These are phyloP conservation scores for Hericium rajendrae DNA, from an alignment of 768 basidiomycete species.

Conservation along the genomic window DNA sequence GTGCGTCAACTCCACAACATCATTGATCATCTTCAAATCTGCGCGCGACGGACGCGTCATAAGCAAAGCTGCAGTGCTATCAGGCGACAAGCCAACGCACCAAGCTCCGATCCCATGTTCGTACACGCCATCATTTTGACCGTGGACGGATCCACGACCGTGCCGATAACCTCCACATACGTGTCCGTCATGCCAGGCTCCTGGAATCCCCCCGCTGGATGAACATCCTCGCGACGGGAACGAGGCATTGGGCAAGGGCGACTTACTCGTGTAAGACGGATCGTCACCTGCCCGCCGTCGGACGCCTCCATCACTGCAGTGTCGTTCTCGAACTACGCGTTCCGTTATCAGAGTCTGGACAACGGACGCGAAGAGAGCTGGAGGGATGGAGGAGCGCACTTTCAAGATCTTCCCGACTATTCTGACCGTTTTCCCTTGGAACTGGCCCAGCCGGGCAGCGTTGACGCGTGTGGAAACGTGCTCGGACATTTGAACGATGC, in stretches of 20 bases:
- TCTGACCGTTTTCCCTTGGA: conserved; percentile 3
- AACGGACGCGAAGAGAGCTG: background rate
- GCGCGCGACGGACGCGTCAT: background rate
- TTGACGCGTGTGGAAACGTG: conserved; percentile 10
- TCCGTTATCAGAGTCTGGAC: background rate
- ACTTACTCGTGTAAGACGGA: conserved; percentile 3
- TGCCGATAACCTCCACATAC: conserved; percentile 62
- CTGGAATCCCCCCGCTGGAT: background rate
- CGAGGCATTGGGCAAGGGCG: no score
- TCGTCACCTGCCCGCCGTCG: conserved; percentile 9
- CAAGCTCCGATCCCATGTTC: conserved; percentile 52
- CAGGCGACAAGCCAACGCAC: no score
- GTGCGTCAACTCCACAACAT: conserved; percentile 51
- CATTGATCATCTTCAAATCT: conserved; percentile 57
- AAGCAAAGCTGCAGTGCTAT: background rate
- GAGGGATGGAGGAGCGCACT: background rate
- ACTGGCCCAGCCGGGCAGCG: conserved; percentile 5
- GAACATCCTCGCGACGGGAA: background rate
- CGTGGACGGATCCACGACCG: conserved; percentile 41
- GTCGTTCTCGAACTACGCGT: conserved; percentile 5
- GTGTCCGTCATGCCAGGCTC: conserved; percentile 37
- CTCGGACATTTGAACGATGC: background rate
- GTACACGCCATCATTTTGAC: conserved; percentile 45
- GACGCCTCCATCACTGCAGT: conserved; percentile 9
- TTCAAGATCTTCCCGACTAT: conserved; percentile 11